Percentiles rank a stretch among this genome's conserved stretches.
Conservation (phyloP, 352 stramenopile species). For the Phytophthora hibernalis region DNA sequence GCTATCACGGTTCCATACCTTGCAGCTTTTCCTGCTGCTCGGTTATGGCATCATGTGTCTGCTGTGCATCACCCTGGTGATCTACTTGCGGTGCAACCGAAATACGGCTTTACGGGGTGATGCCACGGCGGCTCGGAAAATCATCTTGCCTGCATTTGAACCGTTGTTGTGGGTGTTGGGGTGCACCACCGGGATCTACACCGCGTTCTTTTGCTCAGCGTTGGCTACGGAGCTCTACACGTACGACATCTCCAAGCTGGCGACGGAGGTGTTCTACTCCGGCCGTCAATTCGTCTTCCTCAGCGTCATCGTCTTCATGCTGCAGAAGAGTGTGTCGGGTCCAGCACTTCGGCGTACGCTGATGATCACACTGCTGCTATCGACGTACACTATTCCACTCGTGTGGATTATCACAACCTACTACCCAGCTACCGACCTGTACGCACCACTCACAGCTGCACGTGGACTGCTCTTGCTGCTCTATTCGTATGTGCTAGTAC, state of each 20-base stretch:
- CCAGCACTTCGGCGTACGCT: slow-evolving; percentile 53
- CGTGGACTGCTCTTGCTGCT: slow-evolving; percentile 46
- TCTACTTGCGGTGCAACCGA: slow-evolving; percentile 59
- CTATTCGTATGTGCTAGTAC: slow-evolving; percentile 65
- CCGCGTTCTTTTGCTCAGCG: slow-evolving; percentile 51
- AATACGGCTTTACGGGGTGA: slow-evolving; percentile 54
- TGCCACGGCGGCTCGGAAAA: slow-evolving; percentile 53
- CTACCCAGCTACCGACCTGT: slow-evolving; percentile 42
- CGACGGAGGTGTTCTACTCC: slow-evolving; percentile 65
- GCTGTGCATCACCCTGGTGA: slow-evolving; percentile 50
- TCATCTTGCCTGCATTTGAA: slow-evolving; percentile 70
- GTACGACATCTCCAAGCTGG: slow-evolving; percentile 59
- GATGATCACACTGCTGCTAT: slow-evolving; percentile 51
- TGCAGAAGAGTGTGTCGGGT: slow-evolving; percentile 64
- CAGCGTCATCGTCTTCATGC: slow-evolving; percentile 69
- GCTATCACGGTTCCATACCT: slow-evolving; percentile 46
- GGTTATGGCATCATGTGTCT: slow-evolving; percentile 70
- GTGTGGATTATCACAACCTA: slow-evolving; percentile 50
- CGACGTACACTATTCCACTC: slow-evolving; percentile 56
- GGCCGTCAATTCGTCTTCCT: slow-evolving; percentile 71
- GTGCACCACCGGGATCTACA: slow-evolving; percentile 53
- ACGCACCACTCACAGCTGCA: slow-evolving; percentile 42
- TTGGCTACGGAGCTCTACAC: slow-evolving; percentile 53
- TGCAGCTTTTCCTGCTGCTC: slow-evolving; percentile 63
- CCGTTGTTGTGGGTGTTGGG: slow-evolving; percentile 60